Base-by-base conservation (phyloP, 108 stramenopile species). In the Cyclotella kingstonii region DNA sequence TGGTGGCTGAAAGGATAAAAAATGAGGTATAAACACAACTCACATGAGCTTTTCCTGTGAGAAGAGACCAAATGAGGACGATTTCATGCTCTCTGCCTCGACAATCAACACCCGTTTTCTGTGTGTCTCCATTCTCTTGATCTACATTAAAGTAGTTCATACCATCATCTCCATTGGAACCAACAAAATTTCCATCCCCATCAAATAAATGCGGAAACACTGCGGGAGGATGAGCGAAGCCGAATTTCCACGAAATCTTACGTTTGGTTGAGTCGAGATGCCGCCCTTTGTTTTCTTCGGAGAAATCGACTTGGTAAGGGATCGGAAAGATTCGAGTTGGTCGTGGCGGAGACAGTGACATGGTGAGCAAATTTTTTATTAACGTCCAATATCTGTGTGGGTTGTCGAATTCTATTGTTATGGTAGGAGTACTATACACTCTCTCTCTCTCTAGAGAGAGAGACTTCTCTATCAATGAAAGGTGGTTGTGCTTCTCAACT, bases 51-150 rank as follows among this genome's bases (percentile, higher is more conserved):
- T 80, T 80, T 11, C 74, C 69, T 6, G 54, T 54, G 22, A 76
- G 44, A 7, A 80, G 31, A 46, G 45, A 50, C 79, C 79, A 80
- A 21, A 58, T 27, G 19, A 80, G 73, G 38, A 56, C 46, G 34
- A 80, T 47, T 58, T 80, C 79, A 45, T 80, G 79, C 38, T 80
- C 79, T 35, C 70, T 56, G 25, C 79, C 79, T 10, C 79, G 52
- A 55, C 74, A 76, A 23, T 80, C 78, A 22, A 60, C 49, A 4
- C 78, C 78, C 43, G 42, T 71, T 64, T 47, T 72, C 14, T 40
- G 19, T 30, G 25, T 44, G 0, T 28, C 17, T 49, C 12, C 40
- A 28, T 0, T 30, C 41, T 19, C 22, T 3, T 15, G 6, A 4
- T 25, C 51, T 7, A 25, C 25, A 35, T 38, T 41, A n/a, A 18